These are phyloP conservation scores for Ceratocystis destructans DNA, from an alignment of 2,329 filamentous ascomycete species.

Conservation along the genomic window DNA sequence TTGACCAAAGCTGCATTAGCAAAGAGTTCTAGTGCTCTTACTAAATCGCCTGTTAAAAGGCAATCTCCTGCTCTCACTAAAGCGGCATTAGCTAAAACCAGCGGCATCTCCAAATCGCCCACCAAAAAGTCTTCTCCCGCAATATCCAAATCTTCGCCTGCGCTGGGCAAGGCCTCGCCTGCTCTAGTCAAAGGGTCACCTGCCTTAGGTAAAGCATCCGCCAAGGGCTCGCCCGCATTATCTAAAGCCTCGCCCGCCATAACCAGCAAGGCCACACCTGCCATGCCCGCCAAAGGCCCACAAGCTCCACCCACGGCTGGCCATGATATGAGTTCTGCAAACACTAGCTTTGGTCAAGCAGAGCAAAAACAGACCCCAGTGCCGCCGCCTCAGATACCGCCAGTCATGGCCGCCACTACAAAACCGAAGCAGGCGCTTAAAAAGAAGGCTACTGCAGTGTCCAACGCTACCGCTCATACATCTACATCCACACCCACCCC, in stretches of 20 bases:
- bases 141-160: conserved; percentile 7
- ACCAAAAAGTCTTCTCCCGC: conserved; percentile 15
- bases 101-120: conserved; percentile 15
- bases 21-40: not conserved
- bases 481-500: not conserved
- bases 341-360: conserved; percentile 5
- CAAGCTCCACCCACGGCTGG: conserved; percentile 10
- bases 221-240: conserved; percentile 13
- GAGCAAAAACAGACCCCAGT: conserved; percentile 18
- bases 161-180: conserved; percentile 10
- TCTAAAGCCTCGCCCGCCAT: conserved; percentile 14
- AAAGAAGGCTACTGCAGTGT: conserved; percentile 27
- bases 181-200: conserved; percentile 12
- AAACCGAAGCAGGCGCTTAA: conserved; percentile 20
- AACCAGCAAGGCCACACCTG: conserved; percentile 13
- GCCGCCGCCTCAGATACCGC: conserved; percentile 20
- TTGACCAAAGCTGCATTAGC: conserved; percentile 9
- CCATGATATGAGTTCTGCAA: conserved; percentile 12
- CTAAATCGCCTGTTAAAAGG: conserved; percentile 11
- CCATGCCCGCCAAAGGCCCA: conserved; percentile 5
- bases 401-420: not conserved
- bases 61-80: conserved; percentile 16
- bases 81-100: conserved; percentile 12
- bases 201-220: conserved; percentile 10
- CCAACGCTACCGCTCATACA: conserved; percentile 23